Evolutionary conservation across 345 rosid species (phyloP), one percentile per base, ranked within the genome.

Genomic region (Pugionium cornutum): DNA sequence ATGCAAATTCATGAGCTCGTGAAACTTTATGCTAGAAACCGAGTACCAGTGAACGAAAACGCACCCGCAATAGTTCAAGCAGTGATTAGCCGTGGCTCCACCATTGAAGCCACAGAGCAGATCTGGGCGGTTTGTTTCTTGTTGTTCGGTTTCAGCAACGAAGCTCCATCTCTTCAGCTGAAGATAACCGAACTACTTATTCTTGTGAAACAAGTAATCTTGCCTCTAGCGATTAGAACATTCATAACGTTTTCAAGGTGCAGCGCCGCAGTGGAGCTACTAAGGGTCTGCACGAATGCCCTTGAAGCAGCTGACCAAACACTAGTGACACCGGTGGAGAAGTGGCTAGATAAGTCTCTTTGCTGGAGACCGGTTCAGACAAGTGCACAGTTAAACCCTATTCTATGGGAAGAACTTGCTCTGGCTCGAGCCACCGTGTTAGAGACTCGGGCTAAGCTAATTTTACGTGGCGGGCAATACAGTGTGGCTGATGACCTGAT

Each of bases 401-500:
- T 66, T 39, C 86, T 94, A 4, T 94, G 97, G 97, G 87, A 90
- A 85, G 99, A 94, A 50, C 83, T 94, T 54, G 99, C 97, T 1
- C 72, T 94, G 6, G 69, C 81, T 31, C 84, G 97, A 75, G 99
- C 97, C 45, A 84, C 86, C 0, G 96, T 94, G 73, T 82, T 94
- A 27, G 99, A 94, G 78, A 88, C 92, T 26, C 74, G 99, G 70
- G 89, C 97, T 58, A 94, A 94, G 78, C 72, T 94, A 41, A 88
- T 90, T 96, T 65, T 86, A 64, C 77, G 91, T 29, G 99, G 99
- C 0, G 95, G 96, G 0, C 88, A 85, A 54, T 88, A 84, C 25
- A 85, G 90, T 69, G 67, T 85, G 46, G 97, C 88, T 7, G 99
- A 94, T 78, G 99, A 86, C 75, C 74, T 94, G 25, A 80, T 94